These are phyloP conservation scores for Huiozyma naganishii DNA, from an alignment of 805 yeast species.

Conservation along the genomic window DNA sequence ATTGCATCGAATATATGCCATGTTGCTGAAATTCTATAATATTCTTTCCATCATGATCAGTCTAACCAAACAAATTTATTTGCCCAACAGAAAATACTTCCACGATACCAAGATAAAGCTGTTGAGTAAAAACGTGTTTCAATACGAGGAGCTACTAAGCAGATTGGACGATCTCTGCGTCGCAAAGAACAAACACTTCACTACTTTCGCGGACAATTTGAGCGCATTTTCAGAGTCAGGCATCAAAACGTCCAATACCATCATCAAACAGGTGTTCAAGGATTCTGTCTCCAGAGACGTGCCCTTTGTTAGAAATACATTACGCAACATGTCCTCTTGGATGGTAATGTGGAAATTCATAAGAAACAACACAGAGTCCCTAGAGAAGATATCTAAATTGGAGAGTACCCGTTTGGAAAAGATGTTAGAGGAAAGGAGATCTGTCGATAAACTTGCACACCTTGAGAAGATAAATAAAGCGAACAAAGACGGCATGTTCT, in stretches of 20 bases:
- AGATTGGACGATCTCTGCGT: conserved; percentile 13
- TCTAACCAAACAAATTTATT: conserved; percentile 18
- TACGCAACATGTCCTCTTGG: conserved; percentile 11
- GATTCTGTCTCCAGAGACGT: conserved; percentile 8
- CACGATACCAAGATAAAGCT: conserved; percentile 11
- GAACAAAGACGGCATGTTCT: not conserved
- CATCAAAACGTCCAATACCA: not conserved
- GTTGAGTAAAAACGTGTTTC: conserved; percentile 15
- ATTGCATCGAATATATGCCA: conserved; percentile 37
- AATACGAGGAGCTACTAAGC: conserved; percentile 13
- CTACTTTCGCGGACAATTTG: not conserved
- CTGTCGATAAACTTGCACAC: conserved; percentile 18
- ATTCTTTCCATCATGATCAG: conserved; percentile 11
- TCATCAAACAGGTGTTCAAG: not conserved
- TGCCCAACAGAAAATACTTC: conserved; percentile 17
- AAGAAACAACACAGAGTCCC: conserved; percentile 8
- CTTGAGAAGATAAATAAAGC: conserved; percentile 6
- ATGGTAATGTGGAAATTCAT: conserved; percentile 17
- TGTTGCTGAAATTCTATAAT: conserved; percentile 13
- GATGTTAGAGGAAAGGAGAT: conserved; percentile 20
- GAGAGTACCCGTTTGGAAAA: conserved; percentile 11
- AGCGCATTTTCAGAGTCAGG: conserved; percentile 3
- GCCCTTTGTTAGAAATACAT: conserved; percentile 8
- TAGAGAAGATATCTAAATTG: conserved; percentile 6
- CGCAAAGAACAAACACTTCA: not conserved